Base-by-base conservation (phyloP, 495 filamentous ascomycete genomes). In the Xylaria telfairii region DNA sequence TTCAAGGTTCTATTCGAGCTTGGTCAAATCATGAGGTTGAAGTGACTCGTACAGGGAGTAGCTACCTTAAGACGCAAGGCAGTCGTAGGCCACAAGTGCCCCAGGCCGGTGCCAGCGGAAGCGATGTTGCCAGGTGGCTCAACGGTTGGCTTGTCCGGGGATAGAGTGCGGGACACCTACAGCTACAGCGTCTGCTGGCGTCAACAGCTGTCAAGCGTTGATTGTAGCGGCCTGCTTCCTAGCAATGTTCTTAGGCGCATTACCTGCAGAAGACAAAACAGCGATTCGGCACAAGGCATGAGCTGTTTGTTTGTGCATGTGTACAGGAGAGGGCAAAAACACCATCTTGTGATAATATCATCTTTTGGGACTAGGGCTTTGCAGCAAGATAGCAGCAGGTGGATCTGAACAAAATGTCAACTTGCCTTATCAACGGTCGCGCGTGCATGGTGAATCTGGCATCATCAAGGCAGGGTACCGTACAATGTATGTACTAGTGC, bases 121-220 rank as follows among this genome's bases (percentile, higher is more conserved):
- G 51, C 15, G 67, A 69, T 75, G 61, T 71, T 76, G 74, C 74
- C 76, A 78, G 68, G 65, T 78, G 74, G 69, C 71, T 78, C 73
- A 73, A 76, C 71, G 46, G 34, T 71, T 70, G 73, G 72, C 64
- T 34, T 67, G 24, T 37, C 56, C 32, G 30, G 17, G 67, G 26
- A 57, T 10, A 21, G 12, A 30, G 32, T 30, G 3, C 8, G 24
- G n/a, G 3, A 1, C 47, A 44, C 5, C 39, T 26, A 30, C 65
- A 39, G 51, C 32, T 26, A n/a, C 34, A 2, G 28, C 44, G 24
- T 21, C 30, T 49, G 44, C 26, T 49, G 13, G 12, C 24, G 24
- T 41, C 44, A 34, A 28, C 65, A 54, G 65, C 49, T 57, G 63
- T 21, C 34, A 39, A 44, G 51, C 24, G 24, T 30, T 54, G 51